phyloP scores from a whole-genome alignment of 129 eudicot species.

The Saposhnikovia divaricata region DNA sequence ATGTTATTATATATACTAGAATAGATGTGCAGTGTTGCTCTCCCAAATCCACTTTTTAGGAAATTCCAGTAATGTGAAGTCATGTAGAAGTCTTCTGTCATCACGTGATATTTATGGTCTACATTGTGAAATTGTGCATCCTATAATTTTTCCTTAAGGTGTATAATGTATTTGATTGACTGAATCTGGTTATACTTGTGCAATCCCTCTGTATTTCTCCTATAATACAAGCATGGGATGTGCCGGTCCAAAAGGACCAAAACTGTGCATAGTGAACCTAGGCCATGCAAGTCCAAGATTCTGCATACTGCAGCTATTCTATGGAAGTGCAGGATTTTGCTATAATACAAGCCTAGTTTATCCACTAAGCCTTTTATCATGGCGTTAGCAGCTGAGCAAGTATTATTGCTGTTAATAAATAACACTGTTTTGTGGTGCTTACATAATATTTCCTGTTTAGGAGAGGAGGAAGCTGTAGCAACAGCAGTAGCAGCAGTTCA shows the following conservation, averaged over 20 bases:
- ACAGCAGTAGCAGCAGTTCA: slow-evolving; percentile 71
- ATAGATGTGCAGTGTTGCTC: background rate
- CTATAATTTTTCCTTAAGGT: background rate
- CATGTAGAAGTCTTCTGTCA: background rate
- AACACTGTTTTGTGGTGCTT: background rate
- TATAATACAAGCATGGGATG: background rate
- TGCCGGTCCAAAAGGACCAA: slow-evolving; percentile 19
- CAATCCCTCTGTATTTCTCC: background rate
- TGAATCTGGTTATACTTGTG: background rate
- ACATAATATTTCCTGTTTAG: slow-evolving; percentile 19
- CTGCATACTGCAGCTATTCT: background rate
- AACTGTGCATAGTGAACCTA: slow-evolving; percentile 26
- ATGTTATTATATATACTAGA: background rate
- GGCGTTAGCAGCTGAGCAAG: slow-evolving; percentile 12
- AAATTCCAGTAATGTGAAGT: background rate
- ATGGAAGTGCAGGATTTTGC: background rate
- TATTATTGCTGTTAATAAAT: background rate
- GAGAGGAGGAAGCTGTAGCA: slow-evolving; percentile 60
- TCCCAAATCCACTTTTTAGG: background rate
- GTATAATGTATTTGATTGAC: background rate
- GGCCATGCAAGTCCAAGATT: background rate
- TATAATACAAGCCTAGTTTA: background rate
- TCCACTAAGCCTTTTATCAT: background rate
- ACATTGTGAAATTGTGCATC: background rate
- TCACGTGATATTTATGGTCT: too few relatives aligned